A percentile compares a stretch with the other conserved stretches of the same genome.
These are phyloP conservation scores for Ilex aquifolium DNA, from an alignment of 257 asterid genomes.

Conservation along the genomic window DNA sequence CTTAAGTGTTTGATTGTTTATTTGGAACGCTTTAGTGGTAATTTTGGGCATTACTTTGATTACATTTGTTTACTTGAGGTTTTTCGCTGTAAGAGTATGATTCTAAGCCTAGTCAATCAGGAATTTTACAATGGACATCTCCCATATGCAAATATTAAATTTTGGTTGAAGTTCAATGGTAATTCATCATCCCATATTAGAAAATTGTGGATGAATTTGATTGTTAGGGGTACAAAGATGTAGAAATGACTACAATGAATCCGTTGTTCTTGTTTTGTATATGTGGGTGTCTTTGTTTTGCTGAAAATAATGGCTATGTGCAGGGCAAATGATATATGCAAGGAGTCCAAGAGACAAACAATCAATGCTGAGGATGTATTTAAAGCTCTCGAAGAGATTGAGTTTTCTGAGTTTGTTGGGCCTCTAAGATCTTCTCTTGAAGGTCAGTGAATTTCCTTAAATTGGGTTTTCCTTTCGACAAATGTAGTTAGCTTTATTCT, in stretches of 20 bases:
- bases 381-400: conserved; percentile 91
- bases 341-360: conserved; percentile 81
- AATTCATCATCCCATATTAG: neutral
- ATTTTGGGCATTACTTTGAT: no score
- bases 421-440: conserved; percentile 84
- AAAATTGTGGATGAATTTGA: no score
- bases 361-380: conserved; percentile 88
- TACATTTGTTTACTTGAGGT: no score
- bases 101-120: no score
- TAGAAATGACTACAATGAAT: neutral
- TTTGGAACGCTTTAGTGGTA: no score
- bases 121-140: no score
- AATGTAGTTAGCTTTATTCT: conserved; percentile 1
- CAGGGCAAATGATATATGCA: conserved; percentile 78
- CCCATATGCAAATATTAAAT: neutral
- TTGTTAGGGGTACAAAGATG: no score
- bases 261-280: neutral
- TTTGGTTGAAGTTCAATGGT: neutral
- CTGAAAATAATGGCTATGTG: neutral
- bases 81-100: no score
- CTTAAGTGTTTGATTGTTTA: no score
- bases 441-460: conserved; percentile 35
- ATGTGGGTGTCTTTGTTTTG: neutral
- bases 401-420: conserved; percentile 63
- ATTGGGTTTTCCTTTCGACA: neutral